phyloP scores from a whole-genome alignment of 2,329 filamentous ascomycete genomes.

The Ambrosiella xylebori region DNA sequence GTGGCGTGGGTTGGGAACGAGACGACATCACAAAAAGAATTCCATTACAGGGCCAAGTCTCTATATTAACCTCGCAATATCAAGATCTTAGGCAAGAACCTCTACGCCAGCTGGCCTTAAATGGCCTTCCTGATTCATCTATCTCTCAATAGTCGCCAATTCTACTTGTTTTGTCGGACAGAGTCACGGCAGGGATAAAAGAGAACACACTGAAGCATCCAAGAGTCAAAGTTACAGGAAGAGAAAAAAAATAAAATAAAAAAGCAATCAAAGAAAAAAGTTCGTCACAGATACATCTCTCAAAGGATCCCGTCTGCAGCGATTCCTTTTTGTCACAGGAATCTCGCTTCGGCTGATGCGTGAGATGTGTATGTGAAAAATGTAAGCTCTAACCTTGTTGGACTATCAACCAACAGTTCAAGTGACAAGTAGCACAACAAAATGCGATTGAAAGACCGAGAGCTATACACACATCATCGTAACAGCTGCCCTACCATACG shows the following conservation, averaged over 20 bases:
- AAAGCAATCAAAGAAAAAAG: neutral
- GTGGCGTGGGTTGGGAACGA: neutral
- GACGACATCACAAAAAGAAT: neutral
- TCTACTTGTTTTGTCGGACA: neutral
- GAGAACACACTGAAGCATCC: neutral
- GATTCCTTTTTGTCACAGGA: neutral
- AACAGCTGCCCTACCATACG: neutral
- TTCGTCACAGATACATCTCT: neutral
- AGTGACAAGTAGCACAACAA: neutral
- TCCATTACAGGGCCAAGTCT: neutral
- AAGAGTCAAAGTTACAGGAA: neutral
- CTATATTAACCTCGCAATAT: neutral
- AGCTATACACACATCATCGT: neutral
- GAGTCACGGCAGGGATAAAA: neutral
- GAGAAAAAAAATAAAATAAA: neutral
- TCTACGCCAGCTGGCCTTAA: neutral
- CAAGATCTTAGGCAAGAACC: neutral
- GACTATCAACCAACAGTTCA: too few relatives aligned
- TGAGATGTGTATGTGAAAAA: neutral
- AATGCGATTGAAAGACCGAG: neutral
- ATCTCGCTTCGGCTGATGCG: neutral
- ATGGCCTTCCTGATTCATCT: neutral
- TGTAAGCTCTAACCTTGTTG: neutral
- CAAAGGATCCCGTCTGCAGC: neutral
- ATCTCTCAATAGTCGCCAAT: neutral